These are phyloP conservation scores for Aphanomyces stellatus DNA, from an alignment of 352 stramenopile species.

Conservation along the genomic window DNA sequence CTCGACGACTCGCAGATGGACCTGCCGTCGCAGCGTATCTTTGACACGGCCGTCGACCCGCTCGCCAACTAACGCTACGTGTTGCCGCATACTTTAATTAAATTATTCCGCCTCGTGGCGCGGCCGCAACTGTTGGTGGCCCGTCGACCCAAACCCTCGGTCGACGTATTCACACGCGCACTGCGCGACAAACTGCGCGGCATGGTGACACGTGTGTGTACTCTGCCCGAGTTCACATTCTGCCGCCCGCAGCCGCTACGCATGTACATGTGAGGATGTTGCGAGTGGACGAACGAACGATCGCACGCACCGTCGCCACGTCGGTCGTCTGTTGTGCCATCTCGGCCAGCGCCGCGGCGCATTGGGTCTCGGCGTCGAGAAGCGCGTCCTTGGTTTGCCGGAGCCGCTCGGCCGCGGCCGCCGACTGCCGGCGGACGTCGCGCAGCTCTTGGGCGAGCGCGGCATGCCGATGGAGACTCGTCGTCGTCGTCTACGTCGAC, in stretches of 20 bases:
- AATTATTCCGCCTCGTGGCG: too few species aligned
- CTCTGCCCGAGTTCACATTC: neutral
- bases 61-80: neutral
- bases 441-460: neutral
- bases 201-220: neutral
- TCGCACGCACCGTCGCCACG: neutral
- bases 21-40: neutral
- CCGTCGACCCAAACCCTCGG: too few species aligned
- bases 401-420: neutral
- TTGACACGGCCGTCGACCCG: neutral
- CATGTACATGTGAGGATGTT: too few species aligned
- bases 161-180: conserved; percentile 11
- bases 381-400: neutral
- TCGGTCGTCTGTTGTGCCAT: neutral
- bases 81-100: too few species aligned
- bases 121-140: too few species aligned
- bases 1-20: neutral
- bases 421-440: neutral
- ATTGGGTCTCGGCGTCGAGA: conserved; percentile 23
- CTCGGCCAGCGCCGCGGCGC: neutral
- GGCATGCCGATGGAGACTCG: neutral
- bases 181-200: conserved; percentile 7
- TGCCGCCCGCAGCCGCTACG: neutral
- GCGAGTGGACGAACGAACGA: too few species aligned
- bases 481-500: neutral